Conservation (phyloP, 1,139 yeast species). For the Yamadazyma triangularis region DNA sequence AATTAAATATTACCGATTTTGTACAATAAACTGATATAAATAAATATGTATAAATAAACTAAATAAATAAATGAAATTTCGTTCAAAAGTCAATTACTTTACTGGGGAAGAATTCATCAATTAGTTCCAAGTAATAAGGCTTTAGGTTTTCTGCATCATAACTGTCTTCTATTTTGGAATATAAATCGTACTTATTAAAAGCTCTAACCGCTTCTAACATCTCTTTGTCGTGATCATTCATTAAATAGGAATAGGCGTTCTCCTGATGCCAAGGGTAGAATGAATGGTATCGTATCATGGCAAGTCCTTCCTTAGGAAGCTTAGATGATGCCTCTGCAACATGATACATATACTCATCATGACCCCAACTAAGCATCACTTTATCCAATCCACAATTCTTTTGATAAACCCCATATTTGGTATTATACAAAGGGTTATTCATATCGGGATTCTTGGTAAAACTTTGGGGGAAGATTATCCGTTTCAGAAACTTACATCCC, state of each 20-base stretch:
- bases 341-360: slow-evolving; percentile 75
- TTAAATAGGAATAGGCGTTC: slow-evolving; percentile 57
- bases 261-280: slow-evolving; percentile 79
- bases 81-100: slow-evolving; percentile 49
- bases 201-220: slow-evolving; percentile 63
- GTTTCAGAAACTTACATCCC: slow-evolving; percentile 60
- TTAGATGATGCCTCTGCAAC: slow-evolving; percentile 61
- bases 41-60: neutral
- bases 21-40: slow-evolving; percentile 1
- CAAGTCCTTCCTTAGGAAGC: slow-evolving; percentile 61
- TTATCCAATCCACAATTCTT: slow-evolving; percentile 64
- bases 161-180: slow-evolving; percentile 53
- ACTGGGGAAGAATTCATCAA: slow-evolving; percentile 63
- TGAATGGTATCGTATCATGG: slow-evolving; percentile 73
- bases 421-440: slow-evolving; percentile 58
- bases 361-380: slow-evolving; percentile 77
- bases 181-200: slow-evolving; percentile 65
- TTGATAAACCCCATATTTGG: slow-evolving; percentile 64
- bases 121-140: slow-evolving; percentile 56
- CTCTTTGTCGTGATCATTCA: slow-evolving; percentile 60
- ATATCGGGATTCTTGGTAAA: slow-evolving; percentile 59
- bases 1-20: slow-evolving; percentile 2
- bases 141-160: slow-evolving; percentile 48
- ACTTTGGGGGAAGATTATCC: slow-evolving; percentile 58
- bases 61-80: neutral